A percentile compares a stretch with the other conserved stretches of the same genome.
phyloP scores from a whole-genome alignment of 1,284 basidiomycete genomes.

The Tylopilus sp. region DNA sequence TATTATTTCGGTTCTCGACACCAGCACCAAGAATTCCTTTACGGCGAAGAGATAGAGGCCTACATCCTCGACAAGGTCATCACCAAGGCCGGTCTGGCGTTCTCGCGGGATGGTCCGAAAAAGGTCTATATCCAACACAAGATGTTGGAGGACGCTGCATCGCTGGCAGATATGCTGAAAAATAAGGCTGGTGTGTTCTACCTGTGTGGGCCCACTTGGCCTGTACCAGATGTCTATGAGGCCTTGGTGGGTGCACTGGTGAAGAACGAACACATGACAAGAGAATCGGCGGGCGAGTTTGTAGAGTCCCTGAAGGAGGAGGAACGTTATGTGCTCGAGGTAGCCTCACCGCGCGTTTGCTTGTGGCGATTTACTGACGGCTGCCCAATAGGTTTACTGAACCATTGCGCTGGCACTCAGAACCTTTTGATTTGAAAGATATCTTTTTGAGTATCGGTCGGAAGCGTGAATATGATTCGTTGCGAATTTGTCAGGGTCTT shows the following conservation, averaged over 20 bases:
- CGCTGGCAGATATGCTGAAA: slow-evolving; percentile 72
- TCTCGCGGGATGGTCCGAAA: slow-evolving; percentile 88
- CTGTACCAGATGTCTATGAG: slow-evolving; percentile 95
- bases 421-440: neutral
- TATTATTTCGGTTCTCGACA: slow-evolving; percentile 99
- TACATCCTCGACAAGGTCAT: slow-evolving; percentile 82
- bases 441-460: neutral
- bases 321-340: slow-evolving; percentile 96
- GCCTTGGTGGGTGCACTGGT: slow-evolving; percentile 81
- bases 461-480: neutral
- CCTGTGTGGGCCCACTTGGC: slow-evolving; percentile 98
- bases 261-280: slow-evolving; percentile 65
- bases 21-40: slow-evolving; percentile 92
- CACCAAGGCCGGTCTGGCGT: slow-evolving; percentile 88
- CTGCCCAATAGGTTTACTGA: slow-evolving; percentile 27
- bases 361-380: slow-evolving; percentile 7
- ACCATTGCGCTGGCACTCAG: neutral
- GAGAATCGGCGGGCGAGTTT: slow-evolving; percentile 73
- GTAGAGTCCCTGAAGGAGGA: slow-evolving; percentile 94
- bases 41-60: slow-evolving; percentile 89
- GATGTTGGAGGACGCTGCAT: slow-evolving; percentile 87
- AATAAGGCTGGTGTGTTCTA: slow-evolving; percentile 84
- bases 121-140: slow-evolving; percentile 99
- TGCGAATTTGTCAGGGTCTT: neutral
- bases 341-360: slow-evolving; percentile 36